Evolutionary conservation across 768 basidiomycete genomes (phyloP).

Genomic region (Tricholoma sp.): DNA sequence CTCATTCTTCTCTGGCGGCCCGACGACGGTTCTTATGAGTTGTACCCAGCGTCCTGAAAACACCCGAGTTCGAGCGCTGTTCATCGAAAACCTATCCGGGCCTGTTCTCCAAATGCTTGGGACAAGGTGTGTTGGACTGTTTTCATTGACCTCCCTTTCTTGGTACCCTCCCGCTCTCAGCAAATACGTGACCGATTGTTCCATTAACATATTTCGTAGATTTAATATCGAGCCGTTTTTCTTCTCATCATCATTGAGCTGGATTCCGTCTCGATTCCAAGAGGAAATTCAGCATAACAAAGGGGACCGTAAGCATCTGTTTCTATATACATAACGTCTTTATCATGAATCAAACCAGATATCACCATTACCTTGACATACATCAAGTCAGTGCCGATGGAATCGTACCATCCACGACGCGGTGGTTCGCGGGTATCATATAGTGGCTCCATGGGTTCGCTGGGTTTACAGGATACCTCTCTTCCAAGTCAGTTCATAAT

Average conservation of each 20-base stretch:
- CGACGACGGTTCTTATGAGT: neutral
- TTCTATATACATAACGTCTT: neutral
- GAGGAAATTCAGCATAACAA: slow-evolving; percentile 34
- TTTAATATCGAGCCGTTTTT: slow-evolving; percentile 64
- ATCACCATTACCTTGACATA: slow-evolving; percentile 56
- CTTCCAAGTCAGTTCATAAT: slow-evolving; percentile 12
- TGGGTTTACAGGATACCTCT: slow-evolving; percentile 11
- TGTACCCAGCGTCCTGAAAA: slow-evolving; percentile 25
- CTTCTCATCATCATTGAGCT: slow-evolving; percentile 61
- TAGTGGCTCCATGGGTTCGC: slow-evolving; percentile 1
- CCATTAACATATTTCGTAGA: slow-evolving; percentile 19
- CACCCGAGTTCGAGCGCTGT: slow-evolving; percentile 43
- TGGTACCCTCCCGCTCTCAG: slow-evolving; percentile 54
- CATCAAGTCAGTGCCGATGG: slow-evolving; percentile 34
- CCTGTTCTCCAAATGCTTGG: slow-evolving; percentile 59
- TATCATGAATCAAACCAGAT: slow-evolving; percentile 28
- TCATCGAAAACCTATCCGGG: slow-evolving; percentile 48
- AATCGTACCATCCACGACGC: slow-evolving; percentile 7
- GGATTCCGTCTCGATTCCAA: slow-evolving; percentile 64
- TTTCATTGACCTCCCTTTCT: slow-evolving; percentile 43
- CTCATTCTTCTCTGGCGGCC: neutral
- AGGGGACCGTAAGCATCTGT: slow-evolving; percentile 47
- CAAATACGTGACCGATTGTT: slow-evolving; percentile 12
- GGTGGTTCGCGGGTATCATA: slow-evolving; percentile 4
- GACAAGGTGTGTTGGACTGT: slow-evolving; percentile 32